phyloP scores from a whole-genome alignment of 495 filamentous ascomycete genomes.

The Aspergillus kassunensis region DNA sequence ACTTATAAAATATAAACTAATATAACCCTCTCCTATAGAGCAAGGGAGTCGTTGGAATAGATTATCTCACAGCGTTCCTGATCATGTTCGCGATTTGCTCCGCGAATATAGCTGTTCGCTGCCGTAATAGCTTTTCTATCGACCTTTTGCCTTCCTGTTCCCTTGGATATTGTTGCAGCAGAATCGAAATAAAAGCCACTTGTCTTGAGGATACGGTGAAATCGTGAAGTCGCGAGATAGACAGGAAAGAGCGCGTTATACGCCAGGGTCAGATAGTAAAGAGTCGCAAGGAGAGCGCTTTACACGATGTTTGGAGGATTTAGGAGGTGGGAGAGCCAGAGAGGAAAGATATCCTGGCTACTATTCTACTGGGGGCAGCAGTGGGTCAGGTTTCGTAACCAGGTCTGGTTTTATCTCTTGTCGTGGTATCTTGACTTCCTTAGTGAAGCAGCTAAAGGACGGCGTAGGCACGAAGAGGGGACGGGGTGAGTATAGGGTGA shows the following conservation, averaged over 20 bases:
- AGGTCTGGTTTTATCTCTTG: background rate
- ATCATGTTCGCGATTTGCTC: constrained; percentile 8
- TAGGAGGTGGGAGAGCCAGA: constrained; percentile 3
- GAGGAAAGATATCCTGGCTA: constrained; percentile 1
- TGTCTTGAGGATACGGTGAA: background rate
- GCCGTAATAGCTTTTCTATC: constrained; percentile 1
- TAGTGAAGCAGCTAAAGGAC: constrained; percentile 9
- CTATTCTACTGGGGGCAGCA: background rate
- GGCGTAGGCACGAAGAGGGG: constrained; percentile 10
- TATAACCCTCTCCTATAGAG: constrained; percentile 4
- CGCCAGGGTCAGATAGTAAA: background rate
- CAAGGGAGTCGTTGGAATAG: constrained; percentile 5
- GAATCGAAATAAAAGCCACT: background rate
- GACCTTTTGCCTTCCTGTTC: constrained; percentile 3
- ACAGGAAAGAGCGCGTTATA: background rate
- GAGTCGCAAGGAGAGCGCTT: background rate
- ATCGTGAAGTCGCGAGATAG: background rate
- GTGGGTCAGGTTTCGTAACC: background rate
- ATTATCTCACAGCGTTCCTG: constrained; percentile 3
- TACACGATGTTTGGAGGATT: constrained; percentile 1
- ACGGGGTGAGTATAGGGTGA: constrained; percentile 6
- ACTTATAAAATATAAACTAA: constrained; percentile 6
- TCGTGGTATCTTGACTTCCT: constrained; percentile 1
- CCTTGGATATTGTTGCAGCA: constrained; percentile 11
- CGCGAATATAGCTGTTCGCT: constrained; percentile 6